Base-by-base conservation (phyloP, 148 eudicot species). In the Beta vulgaris region DNA sequence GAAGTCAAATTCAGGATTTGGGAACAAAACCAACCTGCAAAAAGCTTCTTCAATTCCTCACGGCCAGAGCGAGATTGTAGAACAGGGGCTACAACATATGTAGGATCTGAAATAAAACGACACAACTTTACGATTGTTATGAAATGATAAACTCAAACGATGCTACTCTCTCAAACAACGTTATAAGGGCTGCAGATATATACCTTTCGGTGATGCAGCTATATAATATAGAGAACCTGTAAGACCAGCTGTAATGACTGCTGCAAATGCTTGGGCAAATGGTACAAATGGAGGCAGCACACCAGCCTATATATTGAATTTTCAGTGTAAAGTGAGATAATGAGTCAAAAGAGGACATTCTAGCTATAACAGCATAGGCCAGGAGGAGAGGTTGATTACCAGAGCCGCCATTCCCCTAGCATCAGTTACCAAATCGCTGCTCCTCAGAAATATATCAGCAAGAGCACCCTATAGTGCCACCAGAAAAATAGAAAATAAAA, bases 191-290 rank as follows among this genome's bases (percentile, higher is more conserved):
- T 13, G 25, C 12, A 57, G 37, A 73, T 26, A 15, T 76, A n/a
- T 73, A 95, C 99, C 99, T 89, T 95, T 91, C 0, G 99, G 97
- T 40, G 99, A 92, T 51, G 99, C 97, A 43, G 99, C 97, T 63
- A 95, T 82, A 26, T 92, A 95, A 72, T 95, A 95, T 29, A 95
- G 91, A 29, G 99, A 90, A 42, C 97, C 96, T 0, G 99, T 95
- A 73, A 95, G 93, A 44, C 91, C 96, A 49, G 99, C 99, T 42
- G 99, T 95, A 73, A 92, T 87, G 42, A 89, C 97, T 28, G 99
- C 97, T 59, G 99, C 99, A 86, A 95, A 95, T 59, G 96, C 98
- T 71, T 94, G 98, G 71, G 98, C 98, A 85, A 94, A 94, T 26
- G 99, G 99, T 35, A 92, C 99, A 76, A 86, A 88, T 68, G 97